phyloP scores from a whole-genome alignment of 352 stramenopile species.

The Albugo laibachii region DNA sequence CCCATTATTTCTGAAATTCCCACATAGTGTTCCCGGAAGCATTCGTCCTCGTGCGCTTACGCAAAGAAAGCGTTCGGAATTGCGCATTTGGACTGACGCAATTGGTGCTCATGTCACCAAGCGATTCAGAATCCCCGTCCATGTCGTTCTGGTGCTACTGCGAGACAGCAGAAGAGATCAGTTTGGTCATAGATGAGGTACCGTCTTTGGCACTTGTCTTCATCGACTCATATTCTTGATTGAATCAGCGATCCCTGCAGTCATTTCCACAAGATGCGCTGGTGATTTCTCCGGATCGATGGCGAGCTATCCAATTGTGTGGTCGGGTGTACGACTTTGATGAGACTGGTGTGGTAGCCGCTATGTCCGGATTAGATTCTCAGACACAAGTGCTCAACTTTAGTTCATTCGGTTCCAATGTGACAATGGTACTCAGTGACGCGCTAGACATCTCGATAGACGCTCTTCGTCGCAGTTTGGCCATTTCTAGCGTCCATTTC shows the following conservation, averaged over 20 bases:
- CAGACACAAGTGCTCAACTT: constrained; percentile 74
- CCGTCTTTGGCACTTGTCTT: background rate
- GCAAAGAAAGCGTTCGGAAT: constrained; percentile 47
- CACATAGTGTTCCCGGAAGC: constrained; percentile 47
- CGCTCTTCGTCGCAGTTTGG: constrained; percentile 37
- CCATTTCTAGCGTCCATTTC: constrained; percentile 16
- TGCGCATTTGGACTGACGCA: constrained; percentile 67
- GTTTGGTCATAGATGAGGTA: constrained; percentile 54
- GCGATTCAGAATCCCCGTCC: background rate
- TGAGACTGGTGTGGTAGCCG: constrained; percentile 68
- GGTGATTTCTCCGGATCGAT: constrained; percentile 67
- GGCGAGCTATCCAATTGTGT: constrained; percentile 70
- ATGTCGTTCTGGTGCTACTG: constrained; percentile 69
- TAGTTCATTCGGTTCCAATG: constrained; percentile 68
- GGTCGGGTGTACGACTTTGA: constrained; percentile 67
- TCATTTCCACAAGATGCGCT: constrained; percentile 51
- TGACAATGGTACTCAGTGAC: constrained; percentile 65
- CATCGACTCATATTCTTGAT: background rate
- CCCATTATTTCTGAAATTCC: background rate
- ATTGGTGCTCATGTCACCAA: constrained; percentile 35
- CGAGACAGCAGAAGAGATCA: constrained; percentile 69
- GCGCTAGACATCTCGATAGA: constrained; percentile 48
- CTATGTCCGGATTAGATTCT: constrained; percentile 65
- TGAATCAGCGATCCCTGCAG: constrained; percentile 19
- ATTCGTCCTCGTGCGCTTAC: constrained; percentile 51